A percentile compares a stretch with the other conserved stretches of the same genome.
Evolutionary conservation across 2,329 filamentous ascomycete genomes (phyloP).

Genomic region (Aplosporella prunicola): DNA sequence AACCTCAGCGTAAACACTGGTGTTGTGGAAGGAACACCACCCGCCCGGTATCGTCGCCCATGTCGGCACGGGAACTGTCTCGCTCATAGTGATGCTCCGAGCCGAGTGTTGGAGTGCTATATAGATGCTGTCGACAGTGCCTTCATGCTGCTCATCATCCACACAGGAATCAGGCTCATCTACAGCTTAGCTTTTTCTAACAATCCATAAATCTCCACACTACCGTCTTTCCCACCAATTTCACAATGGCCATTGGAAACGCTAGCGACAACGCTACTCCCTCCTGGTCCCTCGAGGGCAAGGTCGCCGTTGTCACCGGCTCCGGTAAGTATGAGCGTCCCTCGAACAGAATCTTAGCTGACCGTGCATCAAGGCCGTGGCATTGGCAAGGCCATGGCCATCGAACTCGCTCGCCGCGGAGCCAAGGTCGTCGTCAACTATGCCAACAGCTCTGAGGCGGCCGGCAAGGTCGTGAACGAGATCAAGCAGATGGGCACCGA

Average conservation of each 20-base stretch:
- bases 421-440: slow-evolving; percentile 60
- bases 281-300: slow-evolving; percentile 44
- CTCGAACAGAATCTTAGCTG: slow-evolving; percentile 12
- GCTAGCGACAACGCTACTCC: slow-evolving; percentile 24
- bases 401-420: slow-evolving; percentile 55
- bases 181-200: background rate
- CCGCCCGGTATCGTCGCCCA: slow-evolving; percentile 1
- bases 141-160: background rate
- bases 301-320: slow-evolving; percentile 46
- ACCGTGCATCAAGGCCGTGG: slow-evolving; percentile 43
- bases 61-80: background rate
- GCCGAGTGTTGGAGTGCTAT: background rate
- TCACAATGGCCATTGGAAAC: slow-evolving; percentile 27
- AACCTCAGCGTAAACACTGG: background rate
- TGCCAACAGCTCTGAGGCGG: slow-evolving; percentile 54
- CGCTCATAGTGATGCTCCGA: slow-evolving; percentile 2
- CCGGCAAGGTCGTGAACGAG: slow-evolving; percentile 54
- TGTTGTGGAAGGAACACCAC: slow-evolving; percentile 7
- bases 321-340: slow-evolving; percentile 29
- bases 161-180: too few relatives aligned
- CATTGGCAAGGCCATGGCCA: slow-evolving; percentile 57
- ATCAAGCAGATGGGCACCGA: slow-evolving; percentile 57
- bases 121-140: slow-evolving; percentile 3
- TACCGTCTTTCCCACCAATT: background rate
- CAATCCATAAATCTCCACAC: too few relatives aligned